Evolutionary conservation across 768 basidiomycete species (phyloP).

Genomic region (Dictyophora rubrovolvata): DNA sequence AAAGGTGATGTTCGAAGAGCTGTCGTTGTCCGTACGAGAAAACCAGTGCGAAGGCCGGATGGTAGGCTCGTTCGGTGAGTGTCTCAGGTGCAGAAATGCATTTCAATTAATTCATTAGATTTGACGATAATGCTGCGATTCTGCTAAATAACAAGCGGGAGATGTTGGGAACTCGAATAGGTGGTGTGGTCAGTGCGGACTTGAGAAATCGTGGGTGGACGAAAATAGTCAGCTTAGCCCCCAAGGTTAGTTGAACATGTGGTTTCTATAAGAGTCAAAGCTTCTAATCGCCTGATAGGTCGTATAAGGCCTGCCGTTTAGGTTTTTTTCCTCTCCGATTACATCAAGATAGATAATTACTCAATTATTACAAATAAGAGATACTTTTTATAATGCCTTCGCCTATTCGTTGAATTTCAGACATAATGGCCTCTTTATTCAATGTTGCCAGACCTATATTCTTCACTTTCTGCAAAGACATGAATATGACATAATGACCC

Average conservation of each 20-base stretch:
- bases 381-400: conserved; percentile 51
- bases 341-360: not conserved
- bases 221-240: conserved; percentile 86
- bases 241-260: conserved; percentile 52
- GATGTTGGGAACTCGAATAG: conserved; percentile 91
- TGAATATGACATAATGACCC: not conserved
- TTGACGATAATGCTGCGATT: conserved; percentile 96
- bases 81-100: not conserved
- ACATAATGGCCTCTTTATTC: conserved; percentile 56
- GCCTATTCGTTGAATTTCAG: conserved; percentile 72
- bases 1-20: conserved; percentile 93
- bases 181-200: conserved; percentile 88
- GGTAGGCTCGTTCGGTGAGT: conserved; percentile 55
- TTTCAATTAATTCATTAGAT: conserved; percentile 28
- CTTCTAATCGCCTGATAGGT: not conserved
- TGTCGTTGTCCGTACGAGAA: conserved; percentile 89
- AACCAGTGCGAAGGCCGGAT: conserved; percentile 76
- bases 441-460: conserved; percentile 54
- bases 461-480: conserved; percentile 21
- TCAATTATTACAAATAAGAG: conserved; percentile 11
- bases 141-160: conserved; percentile 91
- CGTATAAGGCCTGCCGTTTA: not conserved
- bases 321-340: not conserved
- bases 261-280: not conserved
- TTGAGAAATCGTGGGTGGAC: conserved; percentile 88